Base-by-base conservation (phyloP, 805 yeast genomes). In the Komagataella mondaviorum region DNA sequence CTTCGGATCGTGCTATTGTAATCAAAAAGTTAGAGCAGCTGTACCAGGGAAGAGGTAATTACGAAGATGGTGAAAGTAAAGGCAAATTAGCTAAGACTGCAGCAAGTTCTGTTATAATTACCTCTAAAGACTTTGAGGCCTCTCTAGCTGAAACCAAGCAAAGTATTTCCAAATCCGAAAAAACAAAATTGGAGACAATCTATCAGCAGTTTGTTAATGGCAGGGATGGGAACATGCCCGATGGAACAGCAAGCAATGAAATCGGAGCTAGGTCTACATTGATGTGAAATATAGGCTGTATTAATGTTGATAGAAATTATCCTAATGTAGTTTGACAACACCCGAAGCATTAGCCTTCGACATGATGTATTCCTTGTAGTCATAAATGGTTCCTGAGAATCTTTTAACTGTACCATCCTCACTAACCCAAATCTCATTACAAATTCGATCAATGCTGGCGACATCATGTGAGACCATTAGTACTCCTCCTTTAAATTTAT, bases 381-480 rank as follows among this genome's bases (percentile, higher is more conserved):
- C 98, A 57, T 82, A 78, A 59, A 93, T 93, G 54, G 76, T 72
- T 59, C 99, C 99, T 14, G 75, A 73, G 71, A 87, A 87, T 65
- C 83, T 82, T 59, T 70, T 73, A 44, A 91, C 96, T 1, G 80
- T 73, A 52, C 91, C 93, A 52, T 80, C 76, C 63, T 93, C 99
- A 66, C 95, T 84, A 47, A 89, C 95, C 96, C 96, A 91, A 54
- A 93, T 87, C 66, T 93, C 96, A 53, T 85, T 83, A 72, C 97
- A 88, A 10, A 91, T 96, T 51, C 78, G 76, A 59, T 85, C 80
- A 60, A 93, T 93, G 63, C 91, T 85, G 24, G 89, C 73, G 47
- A 93, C 97, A 73, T 93, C 99, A 76, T 93, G 99, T 50, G 96
- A 86, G 53, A 93, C 99, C 96, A 93, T 89, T 59, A 93, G 75